Conservation (phyloP, 1,284 basidiomycete genomes). For the Entoloma clypeatum region DNA sequence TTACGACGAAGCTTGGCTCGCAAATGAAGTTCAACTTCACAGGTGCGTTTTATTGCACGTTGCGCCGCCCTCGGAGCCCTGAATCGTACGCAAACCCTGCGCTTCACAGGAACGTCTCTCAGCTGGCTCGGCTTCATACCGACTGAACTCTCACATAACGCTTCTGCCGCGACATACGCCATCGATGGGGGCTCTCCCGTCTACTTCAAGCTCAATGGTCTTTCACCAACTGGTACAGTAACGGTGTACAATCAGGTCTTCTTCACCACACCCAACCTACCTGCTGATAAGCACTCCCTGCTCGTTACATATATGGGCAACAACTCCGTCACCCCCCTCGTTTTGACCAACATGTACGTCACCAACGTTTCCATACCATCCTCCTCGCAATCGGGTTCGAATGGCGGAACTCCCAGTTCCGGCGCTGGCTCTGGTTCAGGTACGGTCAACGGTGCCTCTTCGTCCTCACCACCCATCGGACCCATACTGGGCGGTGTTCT, state of each 20-base stretch:
- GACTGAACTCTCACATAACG: conserved; percentile 1
- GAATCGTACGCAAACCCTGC: background rate
- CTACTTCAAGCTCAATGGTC: conserved; percentile 6
- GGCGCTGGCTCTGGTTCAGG: too few species aligned
- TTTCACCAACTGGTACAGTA: background rate
- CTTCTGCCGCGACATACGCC: conserved; percentile 9
- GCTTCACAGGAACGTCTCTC: conserved; percentile 7
- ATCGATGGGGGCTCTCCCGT: conserved; percentile 10
- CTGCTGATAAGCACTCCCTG: conserved; percentile 12
- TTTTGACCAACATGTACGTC: conserved; percentile 16
- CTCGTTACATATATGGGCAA: conserved; percentile 16
- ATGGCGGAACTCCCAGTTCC: too few species aligned
- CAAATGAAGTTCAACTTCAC: conserved; percentile 23
- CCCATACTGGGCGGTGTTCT: too few species aligned
- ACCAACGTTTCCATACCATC: conserved; percentile 10
- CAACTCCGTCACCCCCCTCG: conserved; percentile 14
- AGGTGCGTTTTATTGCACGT: conserved; percentile 20
- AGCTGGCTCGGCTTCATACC: conserved; percentile 13
- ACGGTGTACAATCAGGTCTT: conserved; percentile 12
- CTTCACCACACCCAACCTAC: conserved; percentile 13
- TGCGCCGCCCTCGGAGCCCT: background rate
- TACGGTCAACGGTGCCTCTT: too few species aligned
- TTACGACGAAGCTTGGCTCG: conserved; percentile 21
- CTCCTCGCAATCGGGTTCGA: too few species aligned
- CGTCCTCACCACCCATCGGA: too few species aligned